phyloP scores from a whole-genome alignment of 768 basidiomycete genomes.

The Tylopilus intermedius region DNA sequence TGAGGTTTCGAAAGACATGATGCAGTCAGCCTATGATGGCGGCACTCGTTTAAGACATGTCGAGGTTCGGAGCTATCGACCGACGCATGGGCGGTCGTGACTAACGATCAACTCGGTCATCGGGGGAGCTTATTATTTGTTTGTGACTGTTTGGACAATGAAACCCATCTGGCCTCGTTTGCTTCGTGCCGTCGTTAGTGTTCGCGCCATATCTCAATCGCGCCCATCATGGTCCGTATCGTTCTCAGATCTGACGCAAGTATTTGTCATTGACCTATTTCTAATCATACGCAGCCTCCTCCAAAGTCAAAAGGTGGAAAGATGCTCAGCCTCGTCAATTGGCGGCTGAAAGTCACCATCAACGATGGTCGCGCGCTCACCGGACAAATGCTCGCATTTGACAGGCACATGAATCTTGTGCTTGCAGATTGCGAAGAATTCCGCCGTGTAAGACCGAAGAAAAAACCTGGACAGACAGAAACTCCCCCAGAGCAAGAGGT shows the following conservation, averaged over 20 bases:
- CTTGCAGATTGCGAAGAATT: conserved; percentile 99
- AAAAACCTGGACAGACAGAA: conserved; percentile 74
- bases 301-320: conserved; percentile 98
- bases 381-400: conserved; percentile 99
- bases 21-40: not conserved
- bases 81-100: not conserved
- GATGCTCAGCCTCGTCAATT: conserved; percentile 97
- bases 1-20: conserved; percentile 31
- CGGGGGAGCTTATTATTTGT: conserved; percentile 6
- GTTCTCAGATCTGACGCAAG: conserved; percentile 9
- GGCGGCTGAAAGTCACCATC: conserved; percentile 94
- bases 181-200: conserved; percentile 16
- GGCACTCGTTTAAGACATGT: not conserved
- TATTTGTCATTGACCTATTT: conserved; percentile 6
- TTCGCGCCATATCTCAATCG: conserved; percentile 27
- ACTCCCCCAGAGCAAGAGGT: conserved; percentile 82
- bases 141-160: conserved; percentile 32
- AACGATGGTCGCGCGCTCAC: conserved; percentile 95
- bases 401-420: conserved; percentile 99
- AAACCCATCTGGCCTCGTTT: conserved; percentile 22
- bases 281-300: conserved; percentile 57
- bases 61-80: not conserved
- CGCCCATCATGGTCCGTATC: conserved; percentile 54
- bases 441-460: conserved; percentile 85
- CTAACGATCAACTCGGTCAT: not conserved